Percentiles rank a stretch among this genome's conserved stretches.
Evolutionary conservation across 163 green algal species (phyloP).

Genomic region (Scenedesmus sp.): DNA sequence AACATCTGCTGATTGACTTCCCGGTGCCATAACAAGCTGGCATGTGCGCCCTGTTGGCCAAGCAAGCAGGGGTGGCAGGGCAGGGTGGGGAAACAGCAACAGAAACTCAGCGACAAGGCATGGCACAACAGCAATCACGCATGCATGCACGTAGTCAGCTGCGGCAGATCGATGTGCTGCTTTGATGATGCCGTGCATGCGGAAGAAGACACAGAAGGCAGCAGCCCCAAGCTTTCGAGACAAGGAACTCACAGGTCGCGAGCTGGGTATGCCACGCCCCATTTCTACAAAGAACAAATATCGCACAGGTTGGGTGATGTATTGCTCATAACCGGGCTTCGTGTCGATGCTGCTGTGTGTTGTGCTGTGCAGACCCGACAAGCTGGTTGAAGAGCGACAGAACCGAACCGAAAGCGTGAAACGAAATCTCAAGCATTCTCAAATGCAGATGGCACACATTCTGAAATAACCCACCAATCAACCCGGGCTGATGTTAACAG

Average conservation of each 20-base stretch:
- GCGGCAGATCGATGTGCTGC: neutral
- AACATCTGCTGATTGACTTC: conserved; percentile 28
- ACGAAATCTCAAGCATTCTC: too few relatives aligned
- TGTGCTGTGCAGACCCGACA: neutral
- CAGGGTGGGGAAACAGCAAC: neutral
- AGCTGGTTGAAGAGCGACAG: neutral
- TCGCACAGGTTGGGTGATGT: neutral
- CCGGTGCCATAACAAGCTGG: neutral
- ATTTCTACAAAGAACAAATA: neutral
- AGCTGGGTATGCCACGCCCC: neutral
- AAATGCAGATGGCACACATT: too few relatives aligned
- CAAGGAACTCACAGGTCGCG: neutral
- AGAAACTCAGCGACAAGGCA: neutral
- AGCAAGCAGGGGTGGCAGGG: neutral
- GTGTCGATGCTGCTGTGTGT: neutral
- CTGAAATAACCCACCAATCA: too few relatives aligned
- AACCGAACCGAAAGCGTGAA: neutral
- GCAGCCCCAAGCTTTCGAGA: neutral
- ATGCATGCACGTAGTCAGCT: neutral
- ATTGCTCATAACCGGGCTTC: neutral
- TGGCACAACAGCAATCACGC: neutral
- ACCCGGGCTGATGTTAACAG: neutral
- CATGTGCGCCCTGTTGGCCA: neutral
- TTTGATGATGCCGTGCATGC: neutral
- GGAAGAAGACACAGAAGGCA: neutral